These are phyloP conservation scores for Paulownia fortunei DNA, from an alignment of 257 asterid genomes.

Conservation along the genomic window DNA sequence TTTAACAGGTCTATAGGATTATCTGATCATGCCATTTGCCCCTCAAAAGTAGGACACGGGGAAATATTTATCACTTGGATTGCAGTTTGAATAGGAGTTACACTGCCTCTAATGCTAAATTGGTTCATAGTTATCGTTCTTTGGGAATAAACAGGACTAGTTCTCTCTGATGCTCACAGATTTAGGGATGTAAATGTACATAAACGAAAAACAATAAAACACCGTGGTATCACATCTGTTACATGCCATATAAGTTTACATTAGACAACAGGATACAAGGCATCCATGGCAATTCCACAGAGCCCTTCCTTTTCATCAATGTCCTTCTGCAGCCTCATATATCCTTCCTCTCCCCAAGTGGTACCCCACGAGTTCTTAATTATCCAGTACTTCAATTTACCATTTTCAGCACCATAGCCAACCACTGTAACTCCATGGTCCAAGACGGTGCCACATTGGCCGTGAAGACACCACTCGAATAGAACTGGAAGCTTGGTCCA, in stretches of 20 bases:
- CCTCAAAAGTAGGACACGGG: too few relatives aligned
- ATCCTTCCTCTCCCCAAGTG: constrained; percentile 27
- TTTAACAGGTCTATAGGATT: too few relatives aligned
- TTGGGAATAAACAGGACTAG: too few relatives aligned
- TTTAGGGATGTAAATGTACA: too few relatives aligned
- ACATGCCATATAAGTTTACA: background rate
- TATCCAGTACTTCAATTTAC: constrained; percentile 25
- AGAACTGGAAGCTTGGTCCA: background rate
- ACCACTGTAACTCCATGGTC: constrained; percentile 33
- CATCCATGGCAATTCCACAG: constrained; percentile 28
- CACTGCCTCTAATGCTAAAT: too few relatives aligned
- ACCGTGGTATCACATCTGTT: background rate
- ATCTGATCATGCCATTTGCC: too few relatives aligned
- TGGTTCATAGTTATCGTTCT: too few relatives aligned
- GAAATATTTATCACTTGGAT: too few relatives aligned
- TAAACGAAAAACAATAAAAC: too few relatives aligned
- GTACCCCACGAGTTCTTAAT: constrained; percentile 30
- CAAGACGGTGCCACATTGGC: constrained; percentile 21
- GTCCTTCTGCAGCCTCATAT: constrained; percentile 27
- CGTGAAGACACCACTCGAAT: constrained; percentile 26
- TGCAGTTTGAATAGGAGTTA: too few relatives aligned
- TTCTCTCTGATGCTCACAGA: too few relatives aligned
- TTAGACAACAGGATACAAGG: constrained; percentile 4
- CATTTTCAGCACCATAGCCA: constrained; percentile 11
- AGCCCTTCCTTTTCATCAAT: constrained; percentile 16